Evolutionary conservation across 345 rosid genomes (phyloP).

Genomic region (Clarkia xantiana): DNA sequence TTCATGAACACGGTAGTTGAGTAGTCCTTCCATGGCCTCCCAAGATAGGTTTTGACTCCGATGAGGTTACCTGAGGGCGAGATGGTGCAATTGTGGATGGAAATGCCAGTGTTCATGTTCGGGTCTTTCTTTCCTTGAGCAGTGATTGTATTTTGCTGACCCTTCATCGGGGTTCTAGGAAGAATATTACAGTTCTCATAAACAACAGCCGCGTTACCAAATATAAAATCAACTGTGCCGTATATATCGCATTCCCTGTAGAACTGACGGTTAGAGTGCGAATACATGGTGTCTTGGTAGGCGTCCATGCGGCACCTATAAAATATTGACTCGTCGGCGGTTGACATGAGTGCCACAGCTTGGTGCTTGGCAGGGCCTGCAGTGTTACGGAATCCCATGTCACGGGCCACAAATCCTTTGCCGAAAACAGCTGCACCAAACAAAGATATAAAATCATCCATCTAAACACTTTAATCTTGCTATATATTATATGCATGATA

Average conservation of each 20-base stretch:
- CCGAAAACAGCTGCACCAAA: slow-evolving; percentile 48
- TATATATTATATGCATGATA: no score
- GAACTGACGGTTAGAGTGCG: slow-evolving; percentile 66
- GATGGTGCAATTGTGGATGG: slow-evolving; percentile 50
- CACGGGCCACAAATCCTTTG: slow-evolving; percentile 50
- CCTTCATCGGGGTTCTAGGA: slow-evolving; percentile 43
- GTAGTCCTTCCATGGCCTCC: slow-evolving; percentile 64
- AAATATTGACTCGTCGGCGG: slow-evolving; percentile 44
- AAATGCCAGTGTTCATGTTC: slow-evolving; percentile 66
- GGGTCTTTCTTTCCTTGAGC: slow-evolving; percentile 63
- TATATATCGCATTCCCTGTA: slow-evolving; percentile 49
- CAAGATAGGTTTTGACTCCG: slow-evolving; percentile 31
- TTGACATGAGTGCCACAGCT: slow-evolving; percentile 63
- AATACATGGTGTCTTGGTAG: slow-evolving; percentile 62
- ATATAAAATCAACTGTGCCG: slow-evolving; percentile 75
- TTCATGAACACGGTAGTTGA: slow-evolving; percentile 42
- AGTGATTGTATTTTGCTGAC: slow-evolving; percentile 53
- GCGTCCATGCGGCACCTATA: slow-evolving; percentile 56
- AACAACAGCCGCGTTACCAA: slow-evolving; percentile 69
- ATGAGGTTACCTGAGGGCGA: slow-evolving; percentile 29
- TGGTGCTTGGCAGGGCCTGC: slow-evolving; percentile 67
- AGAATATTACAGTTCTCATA: slow-evolving; percentile 45
- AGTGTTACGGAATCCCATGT: slow-evolving; percentile 57
- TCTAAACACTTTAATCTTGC: no score
- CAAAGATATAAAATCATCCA: not conserved